Evolutionary conservation across 148 eudicot genomes (phyloP), one percentile per base, ranked within the genome.

Genomic region (Salicornia ramosissima): DNA sequence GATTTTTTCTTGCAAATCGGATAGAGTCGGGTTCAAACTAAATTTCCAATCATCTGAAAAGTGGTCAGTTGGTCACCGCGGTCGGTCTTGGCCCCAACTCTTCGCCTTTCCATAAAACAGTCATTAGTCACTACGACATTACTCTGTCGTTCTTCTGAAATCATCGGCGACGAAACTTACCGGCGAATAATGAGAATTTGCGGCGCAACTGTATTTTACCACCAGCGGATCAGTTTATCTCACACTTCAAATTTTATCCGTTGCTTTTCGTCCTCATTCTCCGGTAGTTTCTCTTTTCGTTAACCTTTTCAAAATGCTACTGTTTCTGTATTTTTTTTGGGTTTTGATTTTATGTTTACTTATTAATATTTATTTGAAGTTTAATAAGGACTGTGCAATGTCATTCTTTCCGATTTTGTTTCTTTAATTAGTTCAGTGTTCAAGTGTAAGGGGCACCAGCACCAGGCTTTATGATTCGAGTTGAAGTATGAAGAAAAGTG

Each of bases 181-280:
- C n/a, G 45, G 31, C 46, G 30, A 18, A 66, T 18, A 19, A 77
- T 77, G 80, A 67, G 73, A 45, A 26, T 46, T 51, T 69, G 50
- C 55, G 51, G 49, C 29, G 33, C 53, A 34, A 7, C 16, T 1
- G 26, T 67, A 29, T 0, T 39, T 25, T 16, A 28, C 50, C 69
- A 65, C 42, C 73, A 40, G 43, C 68, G 39, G 5, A 16, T 39
- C 42, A 49, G 5, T 58, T 29, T 6, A 3, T 19, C 25, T 28
- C 55, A 42, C 13, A 33, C 51, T 28, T 21, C 22, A 33, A 28
- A 1, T 0, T 13, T 0, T 40, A 52, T 29, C 55, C 80, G 80
- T 3, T 3, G 54, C 4, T 67, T 52, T 42, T 72, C 73, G 2
- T 61, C 69, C 55, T 51, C 73, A 6, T 45, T 29, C 25, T 72